Conservation (phyloP, 1,284 basidiomycete genomes). For the Hypsizygus ulmarius region DNA sequence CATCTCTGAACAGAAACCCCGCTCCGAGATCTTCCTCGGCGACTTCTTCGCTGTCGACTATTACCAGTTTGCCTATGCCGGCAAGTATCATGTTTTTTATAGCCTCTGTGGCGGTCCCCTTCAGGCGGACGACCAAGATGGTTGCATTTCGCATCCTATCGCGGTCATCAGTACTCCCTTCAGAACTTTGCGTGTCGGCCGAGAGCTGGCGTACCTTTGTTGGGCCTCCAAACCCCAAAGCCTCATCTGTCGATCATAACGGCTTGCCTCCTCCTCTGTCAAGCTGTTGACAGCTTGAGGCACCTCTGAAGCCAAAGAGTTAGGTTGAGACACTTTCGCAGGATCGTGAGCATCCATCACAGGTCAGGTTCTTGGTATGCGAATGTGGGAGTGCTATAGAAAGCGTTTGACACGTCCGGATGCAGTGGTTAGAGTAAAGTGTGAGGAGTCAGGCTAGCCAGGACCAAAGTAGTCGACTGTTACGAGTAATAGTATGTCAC, state of each 20-base stretch:
- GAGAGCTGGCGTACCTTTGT: slow-evolving; percentile 62
- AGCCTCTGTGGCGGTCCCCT: slow-evolving; percentile 90
- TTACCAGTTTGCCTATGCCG: slow-evolving; percentile 70
- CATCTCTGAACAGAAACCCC: slow-evolving; percentile 92
- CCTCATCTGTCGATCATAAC: slow-evolving; percentile 97
- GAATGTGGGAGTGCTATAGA: neutral
- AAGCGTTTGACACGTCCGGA: slow-evolving; percentile 1
- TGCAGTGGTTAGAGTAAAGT: neutral
- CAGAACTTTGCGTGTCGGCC: slow-evolving; percentile 12
- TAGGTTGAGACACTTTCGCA: slow-evolving; percentile 7
- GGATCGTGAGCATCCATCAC: slow-evolving; percentile 10
- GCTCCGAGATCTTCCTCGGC: slow-evolving; percentile 82
- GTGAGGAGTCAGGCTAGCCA: neutral
- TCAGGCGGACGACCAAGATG: slow-evolving; percentile 80
- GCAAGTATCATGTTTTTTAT: slow-evolving; percentile 92
- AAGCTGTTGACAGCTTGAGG: slow-evolving; percentile 21
- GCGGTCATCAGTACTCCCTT: slow-evolving; percentile 13
- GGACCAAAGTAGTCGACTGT: neutral
- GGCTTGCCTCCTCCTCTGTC: slow-evolving; percentile 49
- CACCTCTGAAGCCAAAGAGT: slow-evolving; percentile 10
- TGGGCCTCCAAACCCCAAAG: slow-evolving; percentile 98
- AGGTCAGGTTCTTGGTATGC: neutral
- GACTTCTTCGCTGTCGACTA: slow-evolving; percentile 64
- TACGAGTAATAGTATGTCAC: no score
- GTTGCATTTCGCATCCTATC: slow-evolving; percentile 91